Evolutionary conservation across 2,329 filamentous ascomycete genomes (phyloP).

Genomic region (Achaetomium macrosporum): DNA sequence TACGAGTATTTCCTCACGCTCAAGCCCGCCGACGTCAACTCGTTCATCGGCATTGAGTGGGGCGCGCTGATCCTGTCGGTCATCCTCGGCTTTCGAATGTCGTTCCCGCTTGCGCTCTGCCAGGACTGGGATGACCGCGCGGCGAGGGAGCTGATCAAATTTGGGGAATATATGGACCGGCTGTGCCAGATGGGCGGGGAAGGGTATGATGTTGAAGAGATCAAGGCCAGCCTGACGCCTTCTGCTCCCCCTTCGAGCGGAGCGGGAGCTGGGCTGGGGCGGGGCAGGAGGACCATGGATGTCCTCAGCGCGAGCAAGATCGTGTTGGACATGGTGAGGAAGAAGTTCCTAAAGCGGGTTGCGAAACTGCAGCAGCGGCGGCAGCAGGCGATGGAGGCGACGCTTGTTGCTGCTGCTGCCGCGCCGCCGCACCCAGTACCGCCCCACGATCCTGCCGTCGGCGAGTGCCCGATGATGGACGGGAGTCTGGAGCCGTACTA

Average conservation of each 20-base stretch:
- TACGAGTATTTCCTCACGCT: constrained; percentile 26
- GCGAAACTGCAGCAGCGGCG: constrained; percentile 27
- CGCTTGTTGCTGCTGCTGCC: not conserved
- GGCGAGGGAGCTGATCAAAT: constrained; percentile 36
- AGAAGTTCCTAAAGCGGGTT: constrained; percentile 40
- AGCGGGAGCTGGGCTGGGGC: not conserved
- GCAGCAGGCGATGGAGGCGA: not conserved
- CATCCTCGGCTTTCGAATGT: constrained; percentile 42
- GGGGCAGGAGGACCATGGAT: constrained; percentile 32
- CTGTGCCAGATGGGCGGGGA: constrained; percentile 28
- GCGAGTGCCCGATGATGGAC: constrained; percentile 47
- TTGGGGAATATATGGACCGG: constrained; percentile 35
- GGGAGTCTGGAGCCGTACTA: constrained; percentile 43
- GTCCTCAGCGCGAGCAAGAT: constrained; percentile 41
- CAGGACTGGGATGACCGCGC: constrained; percentile 34
- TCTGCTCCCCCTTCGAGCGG: not conserved
- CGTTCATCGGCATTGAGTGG: constrained; percentile 41
- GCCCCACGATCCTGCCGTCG: constrained; percentile 20
- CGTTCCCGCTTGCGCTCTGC: constrained; percentile 38
- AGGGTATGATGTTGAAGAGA: constrained; percentile 1
- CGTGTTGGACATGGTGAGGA: constrained; percentile 41
- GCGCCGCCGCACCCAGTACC: constrained; percentile 1
- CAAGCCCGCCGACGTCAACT: constrained; percentile 26
- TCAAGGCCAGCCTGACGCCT: constrained; percentile 13
- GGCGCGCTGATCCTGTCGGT: constrained; percentile 36